Percentiles rank a stretch among this genome's conserved stretches.
Conservation (phyloP, 2,329 filamentous ascomycete species). For the Beauveria sp. region DNA sequence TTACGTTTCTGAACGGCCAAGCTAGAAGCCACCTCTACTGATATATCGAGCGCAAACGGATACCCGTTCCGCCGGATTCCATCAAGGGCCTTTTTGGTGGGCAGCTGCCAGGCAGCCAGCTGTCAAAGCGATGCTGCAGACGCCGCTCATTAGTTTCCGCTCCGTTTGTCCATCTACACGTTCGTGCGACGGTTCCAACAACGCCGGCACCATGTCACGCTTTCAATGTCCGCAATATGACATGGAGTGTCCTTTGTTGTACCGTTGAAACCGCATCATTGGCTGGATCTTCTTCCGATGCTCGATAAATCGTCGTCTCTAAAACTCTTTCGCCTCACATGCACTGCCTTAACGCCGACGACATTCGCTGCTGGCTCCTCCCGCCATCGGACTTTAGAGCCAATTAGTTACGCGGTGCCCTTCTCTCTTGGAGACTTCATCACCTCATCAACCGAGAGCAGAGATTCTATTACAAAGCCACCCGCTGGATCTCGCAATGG, state of each 20-base stretch:
- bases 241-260: not conserved
- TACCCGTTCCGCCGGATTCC: not conserved
- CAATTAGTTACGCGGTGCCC: not conserved
- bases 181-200: not conserved
- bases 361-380: not conserved
- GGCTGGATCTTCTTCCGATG: not conserved
- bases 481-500: not conserved
- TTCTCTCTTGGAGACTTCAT: not conserved
- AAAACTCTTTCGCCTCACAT: too few species aligned
- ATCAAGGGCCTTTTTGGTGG: not conserved
- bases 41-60: not conserved
- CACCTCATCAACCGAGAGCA: not conserved
- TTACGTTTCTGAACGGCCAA: too few species aligned
- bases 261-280: not conserved
- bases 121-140: not conserved
- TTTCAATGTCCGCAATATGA: not conserved
- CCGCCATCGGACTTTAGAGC: not conserved
- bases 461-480: not conserved
- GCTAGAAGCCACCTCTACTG: too few species aligned
- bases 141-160: not conserved
- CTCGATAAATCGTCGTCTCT: not conserved
- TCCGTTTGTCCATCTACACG: not conserved
- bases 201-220: not conserved
- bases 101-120: not conserved
- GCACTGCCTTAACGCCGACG: not conserved